phyloP scores from a whole-genome alignment of 805 yeast species.

The Clavispora asparagi region DNA sequence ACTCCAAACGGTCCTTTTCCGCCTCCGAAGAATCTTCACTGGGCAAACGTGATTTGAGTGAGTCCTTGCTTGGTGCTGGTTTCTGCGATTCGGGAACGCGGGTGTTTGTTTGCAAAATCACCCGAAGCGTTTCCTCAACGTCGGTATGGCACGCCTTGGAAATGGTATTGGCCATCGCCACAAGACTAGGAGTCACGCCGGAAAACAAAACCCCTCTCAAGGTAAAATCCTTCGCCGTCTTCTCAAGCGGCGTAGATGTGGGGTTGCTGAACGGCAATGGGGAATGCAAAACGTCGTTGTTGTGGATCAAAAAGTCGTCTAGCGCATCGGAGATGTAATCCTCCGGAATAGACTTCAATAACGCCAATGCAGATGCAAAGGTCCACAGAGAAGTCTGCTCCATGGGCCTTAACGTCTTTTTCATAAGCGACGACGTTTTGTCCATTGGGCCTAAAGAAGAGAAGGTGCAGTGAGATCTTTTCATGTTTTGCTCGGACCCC shows the following conservation, averaged over 20 bases:
- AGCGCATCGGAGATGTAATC: conserved; percentile 30
- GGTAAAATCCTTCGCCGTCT: conserved; percentile 24
- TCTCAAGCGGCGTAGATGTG: not conserved
- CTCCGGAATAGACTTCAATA: conserved; percentile 26
- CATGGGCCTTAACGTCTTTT: conserved; percentile 7
- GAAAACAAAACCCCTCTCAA: conserved; percentile 39
- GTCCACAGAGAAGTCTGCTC: conserved; percentile 26
- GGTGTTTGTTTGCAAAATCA: conserved; percentile 36
- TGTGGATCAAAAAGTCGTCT: conserved; percentile 35
- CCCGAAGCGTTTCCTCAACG: conserved; percentile 43
- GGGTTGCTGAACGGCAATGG: conserved; percentile 25
- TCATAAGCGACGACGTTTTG: not conserved
- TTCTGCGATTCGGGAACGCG: conserved; percentile 30
- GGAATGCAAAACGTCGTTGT: conserved; percentile 23
- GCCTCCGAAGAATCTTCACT: conserved; percentile 30
- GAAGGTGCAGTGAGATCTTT: not conserved
- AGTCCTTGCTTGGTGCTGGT: conserved; percentile 15
- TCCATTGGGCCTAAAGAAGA: conserved; percentile 1
- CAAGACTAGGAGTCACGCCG: conserved; percentile 26
- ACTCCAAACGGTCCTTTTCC: conserved; percentile 24
- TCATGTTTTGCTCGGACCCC: not conserved
- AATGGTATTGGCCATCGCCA: conserved; percentile 37
- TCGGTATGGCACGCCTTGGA: conserved; percentile 36
- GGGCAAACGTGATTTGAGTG: conserved; percentile 26
- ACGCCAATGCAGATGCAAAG: conserved; percentile 32